Evolutionary conservation across 768 basidiomycete genomes (phyloP), one percentile per base, ranked within the genome.

Genomic region (Serendipita indica): DNA sequence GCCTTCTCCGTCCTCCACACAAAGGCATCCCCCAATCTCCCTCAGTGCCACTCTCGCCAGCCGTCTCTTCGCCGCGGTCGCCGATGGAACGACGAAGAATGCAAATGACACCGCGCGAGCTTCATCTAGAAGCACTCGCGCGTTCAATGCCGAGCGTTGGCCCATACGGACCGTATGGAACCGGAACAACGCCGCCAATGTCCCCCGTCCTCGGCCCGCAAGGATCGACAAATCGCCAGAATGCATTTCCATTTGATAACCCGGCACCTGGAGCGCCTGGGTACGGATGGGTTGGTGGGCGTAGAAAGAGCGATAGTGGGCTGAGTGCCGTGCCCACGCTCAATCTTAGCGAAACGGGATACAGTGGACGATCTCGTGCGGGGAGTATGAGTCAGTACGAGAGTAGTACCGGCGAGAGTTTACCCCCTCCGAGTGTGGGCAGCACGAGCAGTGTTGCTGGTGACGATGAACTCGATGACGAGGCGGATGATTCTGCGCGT

Each of bases 371-470:
- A 7, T 54, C 49, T 33, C 10, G 49, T n/a, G 49, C 25, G 30
- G 49, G 49, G 7, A 54, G 49, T 18, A 13, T 54, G 49, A 54
- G 49, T 30, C 25, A 28, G 49, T 54, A 54, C 25, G 49, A 54
- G n/a, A 33, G 49, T 27, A 54, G 49, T 33, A 54, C 22, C 12
- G 32, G 49, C 7, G 49, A 54, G 49, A 54, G 49, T 33, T 30
- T 54, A n/a, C 49, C 49, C 7, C 49, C 49, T 10, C 49, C 49
- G 4, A 54, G 49, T 30, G 49, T 54, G 16, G 49, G 49, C 22
- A 54, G 49, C n/a, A 54, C 49, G 49, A 54, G 49, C 25, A 54
- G 49, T 18, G 49, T 54, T 33, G 49, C 49, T 28, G 41, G 41
- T 18, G 49, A 54, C 30, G 49, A 54, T 54, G 49, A 54, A 18